Base-by-base conservation (phyloP, 208 protist species). In the Phytomonas francai region DNA sequence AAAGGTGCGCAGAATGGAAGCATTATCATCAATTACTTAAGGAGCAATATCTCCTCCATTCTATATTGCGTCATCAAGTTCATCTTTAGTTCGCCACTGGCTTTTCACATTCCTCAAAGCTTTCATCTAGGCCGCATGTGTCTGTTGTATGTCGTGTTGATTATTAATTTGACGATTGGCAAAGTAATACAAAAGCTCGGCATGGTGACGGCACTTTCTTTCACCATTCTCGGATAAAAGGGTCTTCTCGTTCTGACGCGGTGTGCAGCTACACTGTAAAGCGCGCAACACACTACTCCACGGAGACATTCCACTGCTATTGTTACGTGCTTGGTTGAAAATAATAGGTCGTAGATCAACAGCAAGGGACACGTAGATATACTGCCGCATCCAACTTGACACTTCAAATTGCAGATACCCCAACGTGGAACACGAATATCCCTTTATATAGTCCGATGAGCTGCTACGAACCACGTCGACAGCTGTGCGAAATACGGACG, bases 141-240 rank as follows among this genome's bases (percentile, higher is more conserved):
- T 4, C 19, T 54, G 25, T 54, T 25, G 45, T 8, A 3, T 36
- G 5, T 54, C 6, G 45, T 54, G 25, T 54, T 54, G 19, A 25
- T 1, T 54, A 5, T 54, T 54, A 19, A 76, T 66, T 58, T 88
- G 78, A 12, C 71, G 72, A 28, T 71, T 70, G 12, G 82, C 33
- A 71, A 89, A 88, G 74, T 77, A 88, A 72, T 85, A 84, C 36
- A 85, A 68, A 28, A 91, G 68, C 74, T 93, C 69, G n/a, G 85
- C 85, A 1, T 90, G 27, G 61, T 93, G 88, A 34, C 88, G 84
- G 65, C 88, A 93, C 61, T 78, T 77, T 68, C 84, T 89, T 30
- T 85, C 71, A 0, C 45, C 45, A 54, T 54, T 54, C 45, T 54
- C 45, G 25, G 45, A 54, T 25, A 54, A 54, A 25, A 54, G 16